These are phyloP conservation scores for Aphelidium insulamus DNA, from an alignment of 371 early-diverging fungal genomes.

Conservation along the genomic window DNA sequence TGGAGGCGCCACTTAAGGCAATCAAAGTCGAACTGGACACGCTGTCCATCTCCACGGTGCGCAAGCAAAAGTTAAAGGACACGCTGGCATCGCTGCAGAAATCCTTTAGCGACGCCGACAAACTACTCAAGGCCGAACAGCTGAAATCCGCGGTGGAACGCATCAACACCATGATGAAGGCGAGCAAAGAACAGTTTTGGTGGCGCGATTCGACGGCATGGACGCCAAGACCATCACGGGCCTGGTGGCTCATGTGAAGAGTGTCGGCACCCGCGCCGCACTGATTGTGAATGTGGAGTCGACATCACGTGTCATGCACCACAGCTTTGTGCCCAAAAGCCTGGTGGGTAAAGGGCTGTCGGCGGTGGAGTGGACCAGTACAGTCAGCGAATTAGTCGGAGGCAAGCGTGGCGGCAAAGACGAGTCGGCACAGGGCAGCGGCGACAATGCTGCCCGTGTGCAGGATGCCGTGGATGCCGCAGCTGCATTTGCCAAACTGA, in stretches of 20 bases:
- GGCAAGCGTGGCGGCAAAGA: slow-evolving; percentile 81
- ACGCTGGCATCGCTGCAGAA: slow-evolving; percentile 48
- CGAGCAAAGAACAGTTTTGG: slow-evolving; percentile 18
- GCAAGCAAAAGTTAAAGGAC: slow-evolving; percentile 49
- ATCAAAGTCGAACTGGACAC: slow-evolving; percentile 56
- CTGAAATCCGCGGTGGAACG: too few relatives aligned
- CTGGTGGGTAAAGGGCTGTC: slow-evolving; percentile 42
- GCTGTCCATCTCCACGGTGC: slow-evolving; percentile 50
- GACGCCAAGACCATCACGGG: background rate
- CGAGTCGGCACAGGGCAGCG: slow-evolving; percentile 64
- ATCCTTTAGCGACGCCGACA: slow-evolving; percentile 65
- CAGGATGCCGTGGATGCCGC: slow-evolving; percentile 54
- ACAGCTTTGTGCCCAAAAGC: slow-evolving; percentile 57
- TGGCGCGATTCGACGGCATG: slow-evolving; percentile 10
- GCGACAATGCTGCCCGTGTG: slow-evolving; percentile 23
- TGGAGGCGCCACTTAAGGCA: slow-evolving; percentile 60
- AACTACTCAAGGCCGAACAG: slow-evolving; percentile 60
- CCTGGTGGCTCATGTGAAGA: slow-evolving; percentile 13
- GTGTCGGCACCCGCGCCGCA: slow-evolving; percentile 12
- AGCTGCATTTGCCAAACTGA: slow-evolving; percentile 43
- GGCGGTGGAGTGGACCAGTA: slow-evolving; percentile 74
- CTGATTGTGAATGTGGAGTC: slow-evolving; percentile 18
- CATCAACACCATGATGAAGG: slow-evolving; percentile 21
- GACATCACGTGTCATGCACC: slow-evolving; percentile 57
- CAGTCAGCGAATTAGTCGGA: slow-evolving; percentile 51